Conservation (phyloP, 768 basidiomycete species). For the Nidularia sp. region DNA sequence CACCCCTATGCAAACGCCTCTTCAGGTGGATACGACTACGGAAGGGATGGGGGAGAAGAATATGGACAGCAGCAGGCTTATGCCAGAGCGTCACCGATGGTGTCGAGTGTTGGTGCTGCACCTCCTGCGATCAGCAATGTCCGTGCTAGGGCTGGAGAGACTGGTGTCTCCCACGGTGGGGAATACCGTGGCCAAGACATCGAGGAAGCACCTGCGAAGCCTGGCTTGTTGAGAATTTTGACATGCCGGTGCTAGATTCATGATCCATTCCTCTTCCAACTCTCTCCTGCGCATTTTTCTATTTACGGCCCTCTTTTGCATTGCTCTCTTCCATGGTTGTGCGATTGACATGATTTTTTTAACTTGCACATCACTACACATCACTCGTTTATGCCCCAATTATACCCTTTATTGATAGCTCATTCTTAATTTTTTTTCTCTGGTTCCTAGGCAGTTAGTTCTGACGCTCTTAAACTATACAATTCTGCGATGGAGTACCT, state of each 20-base stretch:
- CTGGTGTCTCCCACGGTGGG: slow-evolving; percentile 60
- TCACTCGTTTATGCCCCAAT: slow-evolving; percentile 7
- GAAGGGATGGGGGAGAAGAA: slow-evolving; percentile 39
- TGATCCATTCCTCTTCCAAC: slow-evolving; percentile 22
- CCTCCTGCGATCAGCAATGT: slow-evolving; percentile 72
- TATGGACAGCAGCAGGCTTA: slow-evolving; percentile 59
- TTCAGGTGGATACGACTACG: slow-evolving; percentile 59
- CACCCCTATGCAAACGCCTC: slow-evolving; percentile 71
- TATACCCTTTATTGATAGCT: slow-evolving; percentile 12
- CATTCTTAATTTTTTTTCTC: slow-evolving; percentile 6
- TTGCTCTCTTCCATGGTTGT: slow-evolving; percentile 24
- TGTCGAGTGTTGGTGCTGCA: slow-evolving; percentile 61
- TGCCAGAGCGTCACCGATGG: slow-evolving; percentile 81
- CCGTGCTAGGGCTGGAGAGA: slow-evolving; percentile 66
- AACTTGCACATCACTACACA: neutral
- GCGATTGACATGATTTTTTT: slow-evolving; percentile 6
- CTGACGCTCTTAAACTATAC: slow-evolving; percentile 8
- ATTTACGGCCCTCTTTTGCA: slow-evolving; percentile 7
- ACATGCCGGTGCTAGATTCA: slow-evolving; percentile 69
- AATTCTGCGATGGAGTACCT: neutral
- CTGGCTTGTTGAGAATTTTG: slow-evolving; percentile 60
- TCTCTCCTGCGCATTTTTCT: slow-evolving; percentile 3
- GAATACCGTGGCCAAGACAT: slow-evolving; percentile 52
- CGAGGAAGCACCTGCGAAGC: slow-evolving; percentile 48
- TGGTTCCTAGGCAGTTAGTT: neutral